A percentile compares a stretch with the other conserved stretches of the same genome.
phyloP scores from a whole-genome alignment of 2,329 filamentous ascomycete genomes.

The Exophiala aquamarina region DNA sequence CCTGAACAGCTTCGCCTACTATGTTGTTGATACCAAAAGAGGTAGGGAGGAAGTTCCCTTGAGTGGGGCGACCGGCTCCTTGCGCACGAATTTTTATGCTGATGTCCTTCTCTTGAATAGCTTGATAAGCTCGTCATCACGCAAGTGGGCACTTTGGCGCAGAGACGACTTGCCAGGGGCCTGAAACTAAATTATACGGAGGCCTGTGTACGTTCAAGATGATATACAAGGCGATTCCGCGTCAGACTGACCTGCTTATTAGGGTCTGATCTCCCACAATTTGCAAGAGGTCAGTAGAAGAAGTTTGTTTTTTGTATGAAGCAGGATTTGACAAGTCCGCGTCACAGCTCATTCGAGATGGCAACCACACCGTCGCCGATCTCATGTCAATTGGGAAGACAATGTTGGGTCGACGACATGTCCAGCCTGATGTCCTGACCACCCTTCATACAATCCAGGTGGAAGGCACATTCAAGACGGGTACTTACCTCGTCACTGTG shows the following conservation, averaged over 20 bases:
- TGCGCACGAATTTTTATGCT: too few species aligned
- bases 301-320: too few species aligned
- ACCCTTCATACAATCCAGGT: conserved; percentile 85
- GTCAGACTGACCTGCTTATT: conserved; percentile 17
- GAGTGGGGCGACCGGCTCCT: too few species aligned
- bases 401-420: conserved; percentile 91
- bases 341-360: conserved; percentile 83
- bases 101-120: conserved; percentile 48
- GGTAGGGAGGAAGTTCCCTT: conserved; percentile 30
- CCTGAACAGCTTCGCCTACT: not conserved
- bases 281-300: conserved; percentile 70
- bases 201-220: conserved; percentile 62
- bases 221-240: conserved; percentile 16
- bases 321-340: conserved; percentile 2
- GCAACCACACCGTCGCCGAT: conserved; percentile 84
- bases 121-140: conserved; percentile 95
- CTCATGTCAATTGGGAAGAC: conserved; percentile 89
- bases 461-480: conserved; percentile 87
- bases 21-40: conserved; percentile 51
- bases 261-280: conserved; percentile 70
- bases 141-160: conserved; percentile 82
- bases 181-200: conserved; percentile 88
- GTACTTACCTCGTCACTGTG: conserved; percentile 92
- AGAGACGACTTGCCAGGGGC: conserved; percentile 82
- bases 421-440: conserved; percentile 75